A percentile compares a stretch with the other conserved stretches of the same genome.
phyloP scores from a whole-genome alignment of 208 protist species.

The Leishmania turanica region DNA sequence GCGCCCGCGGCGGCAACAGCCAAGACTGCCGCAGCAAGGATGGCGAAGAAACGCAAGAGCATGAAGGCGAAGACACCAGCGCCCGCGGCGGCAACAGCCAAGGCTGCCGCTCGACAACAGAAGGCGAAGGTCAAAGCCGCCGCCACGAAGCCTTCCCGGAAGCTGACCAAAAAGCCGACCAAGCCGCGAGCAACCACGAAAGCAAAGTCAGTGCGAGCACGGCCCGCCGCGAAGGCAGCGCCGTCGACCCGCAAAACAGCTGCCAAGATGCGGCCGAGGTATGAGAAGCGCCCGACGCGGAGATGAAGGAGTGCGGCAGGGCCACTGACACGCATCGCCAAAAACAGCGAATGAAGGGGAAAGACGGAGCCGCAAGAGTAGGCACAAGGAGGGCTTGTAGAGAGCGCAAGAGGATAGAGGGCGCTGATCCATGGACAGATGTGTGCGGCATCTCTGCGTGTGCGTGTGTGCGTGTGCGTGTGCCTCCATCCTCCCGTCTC shows the following conservation, averaged over 20 bases:
- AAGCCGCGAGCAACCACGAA: not conserved
- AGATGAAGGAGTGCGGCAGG: not conserved
- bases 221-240: not conserved
- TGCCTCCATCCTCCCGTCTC: not conserved
- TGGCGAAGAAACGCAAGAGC: not conserved
- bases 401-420: not conserved
- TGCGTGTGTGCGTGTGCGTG: not conserved
- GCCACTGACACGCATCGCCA: not conserved
- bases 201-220: not conserved
- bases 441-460: not conserved
- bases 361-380: not conserved
- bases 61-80: not conserved
- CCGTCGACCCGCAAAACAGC: conserved; percentile 10
- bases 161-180: not conserved
- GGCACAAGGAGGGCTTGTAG: not conserved
- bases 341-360: not conserved
- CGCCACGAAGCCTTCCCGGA: not conserved
- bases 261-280: not conserved
- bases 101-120: not conserved
- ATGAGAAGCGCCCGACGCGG: not conserved
- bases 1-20: not conserved
- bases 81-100: not conserved
- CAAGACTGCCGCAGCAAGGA: not conserved
- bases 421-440: not conserved
- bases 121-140: not conserved